phyloP scores from a whole-genome alignment of 1,284 basidiomycete genomes.

The Marasmius tenuissimus region DNA sequence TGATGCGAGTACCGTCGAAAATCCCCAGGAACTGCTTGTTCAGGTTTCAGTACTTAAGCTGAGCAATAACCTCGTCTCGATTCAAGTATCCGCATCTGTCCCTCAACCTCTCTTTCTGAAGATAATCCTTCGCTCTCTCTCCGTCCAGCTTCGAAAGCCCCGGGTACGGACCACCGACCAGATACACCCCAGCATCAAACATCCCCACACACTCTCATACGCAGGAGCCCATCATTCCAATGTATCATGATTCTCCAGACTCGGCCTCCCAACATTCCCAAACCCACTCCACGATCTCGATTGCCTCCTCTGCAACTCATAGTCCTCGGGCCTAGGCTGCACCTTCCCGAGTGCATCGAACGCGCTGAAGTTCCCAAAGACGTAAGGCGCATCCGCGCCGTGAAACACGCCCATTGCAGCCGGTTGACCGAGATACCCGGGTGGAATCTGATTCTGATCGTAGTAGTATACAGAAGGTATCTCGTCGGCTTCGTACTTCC shows the following conservation, averaged over 20 bases:
- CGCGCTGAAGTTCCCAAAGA: not conserved
- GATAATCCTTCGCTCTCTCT: not conserved
- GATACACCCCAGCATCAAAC: not conserved
- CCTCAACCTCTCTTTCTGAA: not conserved
- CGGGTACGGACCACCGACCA: not conserved
- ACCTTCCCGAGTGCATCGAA: not conserved
- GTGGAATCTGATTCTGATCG: not conserved
- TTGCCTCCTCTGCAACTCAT: not conserved
- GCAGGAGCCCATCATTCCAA: not conserved
- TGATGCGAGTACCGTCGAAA: too few relatives aligned
- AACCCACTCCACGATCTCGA: constrained; percentile 2
- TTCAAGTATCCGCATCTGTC: constrained; percentile 2
- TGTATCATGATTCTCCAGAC: not conserved
- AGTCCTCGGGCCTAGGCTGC: not conserved
- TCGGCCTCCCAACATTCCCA: not conserved
- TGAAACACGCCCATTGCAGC: constrained; percentile 1
- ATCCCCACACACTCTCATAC: not conserved
- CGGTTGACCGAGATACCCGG: not conserved
- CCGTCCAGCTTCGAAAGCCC: not conserved
- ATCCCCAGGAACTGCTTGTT: too few relatives aligned
- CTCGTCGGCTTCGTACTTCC: not conserved
- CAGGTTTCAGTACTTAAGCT: not conserved
- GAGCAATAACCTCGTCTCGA: not conserved
- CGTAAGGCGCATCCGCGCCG: not conserved
- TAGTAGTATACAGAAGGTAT: not conserved